Evolutionary conservation across 1,139 yeast species (phyloP), one percentile per base, ranked within the genome.

Genomic region (Candida albicans): DNA sequence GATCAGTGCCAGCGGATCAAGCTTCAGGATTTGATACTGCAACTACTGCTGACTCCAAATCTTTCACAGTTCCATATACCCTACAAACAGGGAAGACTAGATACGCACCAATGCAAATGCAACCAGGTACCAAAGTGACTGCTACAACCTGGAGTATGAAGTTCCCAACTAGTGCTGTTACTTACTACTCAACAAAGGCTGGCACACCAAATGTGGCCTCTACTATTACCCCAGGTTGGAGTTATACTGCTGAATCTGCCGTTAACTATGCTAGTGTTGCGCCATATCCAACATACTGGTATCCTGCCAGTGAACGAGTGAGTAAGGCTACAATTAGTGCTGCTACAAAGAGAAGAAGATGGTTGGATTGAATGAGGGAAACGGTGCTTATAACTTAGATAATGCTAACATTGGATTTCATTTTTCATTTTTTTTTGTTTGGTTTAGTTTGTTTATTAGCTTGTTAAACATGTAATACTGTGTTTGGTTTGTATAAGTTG

Each of bases 51-150:
- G 56, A 68, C 50, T 61, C 72, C 4, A 38, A 51, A n/a, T 68
- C 74, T 5, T 72, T 70, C 48, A 45, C 68, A 8, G 53, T 87
- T 8, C 74, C 90, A 4, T 90, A 89, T 64, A 77, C 90, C 2
- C 49, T 57, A 47, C 97, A 90, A 68, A 85, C 95, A 0, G 95
- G 95, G 32, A 64, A 52, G 40, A 77, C 85, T 2, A 75, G 88
- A 60, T 87, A 68, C 64, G 97, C 97, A 1, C 96, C 96, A 40
- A 89, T 90, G 96, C 96, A 89, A 66, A 64, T 72, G 47, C 96
- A 89, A 66, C 96, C 97, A 7, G 87, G 83, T 4, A 59, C 86
- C 1, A 72, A 65, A 8, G 81, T 88, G 11, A 84, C 96, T 1
- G 81, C 79, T 22, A 72, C 83, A 3, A 66, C 83, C 2, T 84